Evolutionary conservation across 2,329 filamentous ascomycete species (phyloP), one percentile per base, ranked within the genome.

Genomic region (Lachnellula suecica): DNA sequence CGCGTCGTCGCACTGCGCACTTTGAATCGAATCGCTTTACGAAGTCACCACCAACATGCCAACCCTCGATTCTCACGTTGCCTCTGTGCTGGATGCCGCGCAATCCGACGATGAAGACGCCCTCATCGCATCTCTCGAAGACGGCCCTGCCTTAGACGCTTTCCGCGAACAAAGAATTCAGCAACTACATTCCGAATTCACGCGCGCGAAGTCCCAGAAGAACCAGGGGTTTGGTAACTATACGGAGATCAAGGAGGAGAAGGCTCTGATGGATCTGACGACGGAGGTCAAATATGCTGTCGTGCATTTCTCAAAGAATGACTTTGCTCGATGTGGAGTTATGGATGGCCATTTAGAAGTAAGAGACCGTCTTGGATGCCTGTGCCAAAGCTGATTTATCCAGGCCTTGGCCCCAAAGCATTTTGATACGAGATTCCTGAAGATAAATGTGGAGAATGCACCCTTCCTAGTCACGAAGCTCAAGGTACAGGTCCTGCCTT

Each of bases 361-460:
- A 56, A 46, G 35, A 20, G 13, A 29, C 20, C n/a, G 5, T 23
- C 27, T 25, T 15, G 15, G 2, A 29, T 23, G 13, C 6, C 11
- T 22, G 23, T 23, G 37, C 22, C 2, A 24, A 24, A 23, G 22
- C 53, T 60, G 23, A 58, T 29, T 48, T 45, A 20, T n/a, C 27
- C 23, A 77, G 73, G 64, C 68, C 10, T 70, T 84, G 37, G 79
- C 80, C 1, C 72, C 73, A 17, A 79, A 78, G 53, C 81, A 84
- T 62, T 80, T 80, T 56, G 80, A 83, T 60, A 82, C 81, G 2
- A 70, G 80, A 17, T 79, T 84, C 49, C 66, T 83, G 17, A 76
- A 73, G 54, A 82, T 83, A 63, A 79, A 81, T 56, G 81, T 83
- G 29, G 79, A 82, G 50, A 82, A 83, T 53, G 79, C 78, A 5